These are phyloP conservation scores for Russula abietina DNA, from an alignment of 768 basidiomycete species.

Conservation along the genomic window DNA sequence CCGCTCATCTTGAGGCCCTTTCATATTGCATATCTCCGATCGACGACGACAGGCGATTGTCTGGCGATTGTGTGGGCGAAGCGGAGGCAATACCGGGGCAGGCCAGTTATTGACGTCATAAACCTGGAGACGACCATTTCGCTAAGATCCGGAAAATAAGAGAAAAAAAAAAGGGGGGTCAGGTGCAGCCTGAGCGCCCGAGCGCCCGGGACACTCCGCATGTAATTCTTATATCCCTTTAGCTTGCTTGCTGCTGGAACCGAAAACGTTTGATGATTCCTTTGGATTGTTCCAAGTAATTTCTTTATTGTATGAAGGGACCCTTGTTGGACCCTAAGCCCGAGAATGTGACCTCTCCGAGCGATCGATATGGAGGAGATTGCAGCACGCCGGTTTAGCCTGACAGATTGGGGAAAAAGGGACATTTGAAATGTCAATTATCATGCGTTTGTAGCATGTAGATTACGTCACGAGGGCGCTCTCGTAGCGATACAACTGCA, in stretches of 20 bases:
- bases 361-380: conserved; percentile 1
- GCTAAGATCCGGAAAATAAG: conserved; percentile 12
- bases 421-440: not conserved
- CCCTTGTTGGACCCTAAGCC: not conserved
- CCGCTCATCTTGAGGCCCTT: too few relatives aligned
- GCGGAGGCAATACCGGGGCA: not conserved
- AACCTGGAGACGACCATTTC: not conserved
- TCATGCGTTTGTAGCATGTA: conserved; percentile 4
- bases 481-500: too few relatives aligned
- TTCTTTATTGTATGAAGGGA: not conserved
- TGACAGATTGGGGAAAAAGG: not conserved
- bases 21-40: too few relatives aligned
- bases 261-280: too few relatives aligned
- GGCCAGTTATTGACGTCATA: conserved; percentile 11
- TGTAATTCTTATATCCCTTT: too few relatives aligned
- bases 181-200: too few relatives aligned
- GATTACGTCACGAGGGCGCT: not conserved
- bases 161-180: not conserved
- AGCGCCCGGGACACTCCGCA: not conserved
- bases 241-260: too few relatives aligned
- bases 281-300: not conserved
- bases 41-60: not conserved
- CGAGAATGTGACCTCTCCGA: not conserved
- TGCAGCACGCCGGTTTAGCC: not conserved
- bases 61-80: conserved; percentile 13